These are phyloP conservation scores for Leccinum obscurum DNA, from an alignment of 768 basidiomycete genomes.

Conservation along the genomic window DNA sequence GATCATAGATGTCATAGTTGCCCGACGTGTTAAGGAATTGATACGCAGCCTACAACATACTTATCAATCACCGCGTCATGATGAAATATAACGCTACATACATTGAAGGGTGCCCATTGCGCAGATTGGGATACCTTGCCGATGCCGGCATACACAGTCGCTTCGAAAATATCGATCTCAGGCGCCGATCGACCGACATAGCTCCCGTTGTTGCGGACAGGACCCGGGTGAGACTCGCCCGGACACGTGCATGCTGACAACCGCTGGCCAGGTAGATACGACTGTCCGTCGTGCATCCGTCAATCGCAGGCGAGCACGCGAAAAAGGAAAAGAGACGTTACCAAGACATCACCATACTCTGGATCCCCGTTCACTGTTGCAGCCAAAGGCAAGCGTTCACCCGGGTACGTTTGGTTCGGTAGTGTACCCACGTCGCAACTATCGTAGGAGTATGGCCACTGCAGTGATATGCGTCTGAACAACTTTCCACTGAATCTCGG, in stretches of 20 bases:
- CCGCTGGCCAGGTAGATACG: conserved; percentile 57
- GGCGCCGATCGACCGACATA: conserved; percentile 57
- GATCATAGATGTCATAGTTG: conserved; percentile 39
- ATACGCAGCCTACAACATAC: conserved; percentile 42
- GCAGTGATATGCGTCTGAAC: conserved; percentile 3
- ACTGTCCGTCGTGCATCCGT: conserved; percentile 18
- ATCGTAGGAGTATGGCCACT: conserved; percentile 58
- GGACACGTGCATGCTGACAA: conserved; percentile 59
- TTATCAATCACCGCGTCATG: not conserved
- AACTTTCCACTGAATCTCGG: conserved; percentile 1
- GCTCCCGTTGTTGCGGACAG: conserved; percentile 45
- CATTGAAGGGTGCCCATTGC: conserved; percentile 44
- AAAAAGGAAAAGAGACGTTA: conserved; percentile 11
- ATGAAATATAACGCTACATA: conserved; percentile 14
- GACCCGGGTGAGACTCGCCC: conserved; percentile 59
- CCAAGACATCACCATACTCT: conserved; percentile 26
- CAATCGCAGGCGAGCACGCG: not conserved
- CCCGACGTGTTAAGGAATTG: conserved; percentile 37
- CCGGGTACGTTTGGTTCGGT: conserved; percentile 65
- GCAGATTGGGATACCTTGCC: conserved; percentile 56
- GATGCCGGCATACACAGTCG: conserved; percentile 33
- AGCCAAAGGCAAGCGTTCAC: conserved; percentile 43
- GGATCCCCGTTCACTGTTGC: conserved; percentile 43
- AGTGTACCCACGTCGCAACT: conserved; percentile 79
- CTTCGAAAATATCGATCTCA: conserved; percentile 63